phyloP scores from a whole-genome alignment of 345 rosid genomes.

The Eucalyptus pauciflora region DNA sequence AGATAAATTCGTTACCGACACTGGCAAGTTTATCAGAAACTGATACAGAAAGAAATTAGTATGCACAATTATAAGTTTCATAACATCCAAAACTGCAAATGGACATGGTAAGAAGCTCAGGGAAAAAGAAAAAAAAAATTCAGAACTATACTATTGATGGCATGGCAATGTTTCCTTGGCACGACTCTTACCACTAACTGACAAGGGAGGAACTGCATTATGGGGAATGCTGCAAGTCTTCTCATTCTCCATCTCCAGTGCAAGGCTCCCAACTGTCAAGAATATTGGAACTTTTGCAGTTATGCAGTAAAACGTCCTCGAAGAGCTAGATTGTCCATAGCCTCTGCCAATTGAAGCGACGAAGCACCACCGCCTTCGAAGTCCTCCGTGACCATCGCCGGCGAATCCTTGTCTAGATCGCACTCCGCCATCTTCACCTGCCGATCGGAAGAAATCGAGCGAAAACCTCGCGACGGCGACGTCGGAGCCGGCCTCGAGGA shows the following conservation, averaged over 20 bases:
- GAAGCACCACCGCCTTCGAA: background rate
- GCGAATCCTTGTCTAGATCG: background rate
- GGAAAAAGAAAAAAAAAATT: background rate
- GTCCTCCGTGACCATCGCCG: background rate
- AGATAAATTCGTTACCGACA: too few relatives aligned
- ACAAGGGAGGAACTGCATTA: constrained; percentile 1
- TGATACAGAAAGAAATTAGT: background rate
- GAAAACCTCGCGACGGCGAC: accelerated
- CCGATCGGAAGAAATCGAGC: background rate
- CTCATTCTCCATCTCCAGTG: constrained; percentile 47
- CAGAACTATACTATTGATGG: background rate
- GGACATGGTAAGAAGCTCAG: background rate
- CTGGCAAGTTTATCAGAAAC: background rate
- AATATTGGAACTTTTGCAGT: too few relatives aligned
- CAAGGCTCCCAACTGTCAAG: too few relatives aligned
- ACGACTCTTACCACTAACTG: too few relatives aligned
- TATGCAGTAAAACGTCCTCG: too few relatives aligned
- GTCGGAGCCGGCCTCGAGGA: background rate
- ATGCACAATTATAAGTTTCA: background rate
- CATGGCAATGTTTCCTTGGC: background rate
- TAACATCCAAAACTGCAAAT: background rate
- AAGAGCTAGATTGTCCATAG: background rate
- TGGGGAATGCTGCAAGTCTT: constrained; percentile 60
- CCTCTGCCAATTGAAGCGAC: background rate
- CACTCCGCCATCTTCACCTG: background rate